phyloP scores from a whole-genome alignment of 805 yeast species.

The Martiniozyma abietophila region DNA sequence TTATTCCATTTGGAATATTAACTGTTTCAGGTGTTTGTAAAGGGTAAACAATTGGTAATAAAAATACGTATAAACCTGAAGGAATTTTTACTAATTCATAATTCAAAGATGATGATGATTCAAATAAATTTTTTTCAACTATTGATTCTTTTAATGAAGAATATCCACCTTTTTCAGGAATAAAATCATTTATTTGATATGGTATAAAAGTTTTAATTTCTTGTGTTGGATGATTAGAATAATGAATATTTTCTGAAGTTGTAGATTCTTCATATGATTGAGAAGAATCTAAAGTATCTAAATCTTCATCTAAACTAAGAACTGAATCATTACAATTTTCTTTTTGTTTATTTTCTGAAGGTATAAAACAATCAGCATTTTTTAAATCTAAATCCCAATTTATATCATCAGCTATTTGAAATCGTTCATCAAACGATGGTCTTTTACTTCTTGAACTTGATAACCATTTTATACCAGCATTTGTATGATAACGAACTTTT shows the following conservation, averaged over 20 bases:
- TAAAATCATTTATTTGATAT: slow-evolving; percentile 18
- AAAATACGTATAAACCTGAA: slow-evolving; percentile 64
- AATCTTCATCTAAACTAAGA: slow-evolving; percentile 13
- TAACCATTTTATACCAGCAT: slow-evolving; percentile 39
- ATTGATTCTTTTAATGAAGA: slow-evolving; percentile 3
- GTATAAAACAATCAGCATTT: slow-evolving; percentile 29
- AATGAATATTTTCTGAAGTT: slow-evolving; percentile 12
- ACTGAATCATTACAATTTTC: slow-evolving; percentile 13
- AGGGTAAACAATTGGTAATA: slow-evolving; percentile 55
- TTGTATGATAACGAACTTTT: slow-evolving; percentile 33
- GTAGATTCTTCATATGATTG: slow-evolving; percentile 1
- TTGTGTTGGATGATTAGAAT: slow-evolving; percentile 21
- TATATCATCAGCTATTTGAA: slow-evolving; percentile 31
- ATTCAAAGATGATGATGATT: neutral
- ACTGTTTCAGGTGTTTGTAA: slow-evolving; percentile 55
- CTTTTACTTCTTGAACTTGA: slow-evolving; percentile 33
- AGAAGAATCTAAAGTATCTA: slow-evolving; percentile 2
- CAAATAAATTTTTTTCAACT: slow-evolving; percentile 14
- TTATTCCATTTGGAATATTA: slow-evolving; percentile 39
- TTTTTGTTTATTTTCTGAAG: slow-evolving; percentile 18
- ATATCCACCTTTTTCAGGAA: slow-evolving; percentile 14
- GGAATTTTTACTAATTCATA: slow-evolving; percentile 24
- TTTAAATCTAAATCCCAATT: slow-evolving; percentile 36
- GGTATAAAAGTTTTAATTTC: slow-evolving; percentile 17
- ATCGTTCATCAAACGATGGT: slow-evolving; percentile 35